Conservation (phyloP, 2,329 filamentous ascomycete species). For the Penicillium sp. region DNA sequence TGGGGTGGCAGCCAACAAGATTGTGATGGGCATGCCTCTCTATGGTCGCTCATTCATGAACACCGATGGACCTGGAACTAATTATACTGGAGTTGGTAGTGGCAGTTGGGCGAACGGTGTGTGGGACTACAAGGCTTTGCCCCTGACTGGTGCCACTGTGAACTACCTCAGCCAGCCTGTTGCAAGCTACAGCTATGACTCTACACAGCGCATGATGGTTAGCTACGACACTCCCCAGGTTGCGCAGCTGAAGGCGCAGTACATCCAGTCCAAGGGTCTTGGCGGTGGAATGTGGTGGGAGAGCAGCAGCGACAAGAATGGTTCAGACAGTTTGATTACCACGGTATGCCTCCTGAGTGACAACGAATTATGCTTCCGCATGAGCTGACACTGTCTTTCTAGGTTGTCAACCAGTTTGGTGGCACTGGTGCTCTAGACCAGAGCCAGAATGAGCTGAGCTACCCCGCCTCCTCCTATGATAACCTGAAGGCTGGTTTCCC, state of each 20-base stretch:
- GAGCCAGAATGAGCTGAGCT: slow-evolving; percentile 56
- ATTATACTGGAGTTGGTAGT: slow-evolving; percentile 74
- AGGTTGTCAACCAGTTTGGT: slow-evolving; percentile 45
- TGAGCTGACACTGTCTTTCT: not conserved
- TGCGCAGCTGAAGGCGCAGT: slow-evolving; percentile 72
- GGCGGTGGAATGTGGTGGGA: slow-evolving; percentile 99
- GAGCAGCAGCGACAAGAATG: slow-evolving; percentile 75
- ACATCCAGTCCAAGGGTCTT: slow-evolving; percentile 68
- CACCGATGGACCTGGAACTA: slow-evolving; percentile 74
- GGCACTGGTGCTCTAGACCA: slow-evolving; percentile 51
- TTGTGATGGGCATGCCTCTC: slow-evolving; percentile 89
- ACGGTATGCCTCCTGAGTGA: slow-evolving; percentile 45
- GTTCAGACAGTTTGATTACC: slow-evolving; percentile 69
- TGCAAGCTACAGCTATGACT: slow-evolving; percentile 77
- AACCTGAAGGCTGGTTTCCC: slow-evolving; percentile 51
- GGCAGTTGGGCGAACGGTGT: slow-evolving; percentile 86
- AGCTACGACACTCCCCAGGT: slow-evolving; percentile 76
- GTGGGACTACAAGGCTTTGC: slow-evolving; percentile 87
- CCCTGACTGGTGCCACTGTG: slow-evolving; percentile 68
- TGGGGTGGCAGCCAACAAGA: slow-evolving; percentile 71
- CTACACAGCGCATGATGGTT: slow-evolving; percentile 66
- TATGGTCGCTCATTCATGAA: slow-evolving; percentile 86
- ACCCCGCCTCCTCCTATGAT: slow-evolving; percentile 60
- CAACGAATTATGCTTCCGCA: not conserved
- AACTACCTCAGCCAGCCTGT: slow-evolving; percentile 64